These are phyloP conservation scores for Oryza coarctata DNA, from an alignment of 176 grass and related monocot species.

Conservation along the genomic window DNA sequence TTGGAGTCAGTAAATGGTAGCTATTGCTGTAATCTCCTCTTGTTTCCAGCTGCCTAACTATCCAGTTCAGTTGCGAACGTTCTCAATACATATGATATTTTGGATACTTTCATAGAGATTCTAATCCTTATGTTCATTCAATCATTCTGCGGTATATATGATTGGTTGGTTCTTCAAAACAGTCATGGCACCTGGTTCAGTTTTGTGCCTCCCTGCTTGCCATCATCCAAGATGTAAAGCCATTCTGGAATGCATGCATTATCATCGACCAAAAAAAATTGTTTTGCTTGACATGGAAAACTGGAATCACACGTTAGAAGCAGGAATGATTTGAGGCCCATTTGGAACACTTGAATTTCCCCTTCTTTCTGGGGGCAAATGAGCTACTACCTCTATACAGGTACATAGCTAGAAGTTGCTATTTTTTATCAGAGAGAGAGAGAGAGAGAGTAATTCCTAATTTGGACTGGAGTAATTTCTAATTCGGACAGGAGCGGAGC, in stretches of 20 bases:
- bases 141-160: neutral
- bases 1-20: neutral
- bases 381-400: too few species aligned
- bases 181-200: neutral
- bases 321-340: neutral
- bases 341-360: neutral
- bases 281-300: neutral
- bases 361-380: neutral
- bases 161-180: neutral
- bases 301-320: neutral
- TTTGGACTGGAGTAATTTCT: too few species aligned
- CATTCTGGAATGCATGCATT: neutral
- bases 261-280: neutral
- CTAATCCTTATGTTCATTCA: neutral
- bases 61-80: slow-evolving; percentile 23
- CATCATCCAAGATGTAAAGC: neutral
- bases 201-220: neutral
- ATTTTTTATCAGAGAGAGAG: too few species aligned
- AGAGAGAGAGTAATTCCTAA: too few species aligned
- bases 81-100: slow-evolving; percentile 37
- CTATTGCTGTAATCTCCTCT: slow-evolving; percentile 5
- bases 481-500: too few species aligned
- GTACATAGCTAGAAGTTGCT: too few species aligned
- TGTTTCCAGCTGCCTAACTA: slow-evolving; percentile 16
- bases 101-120: neutral